A percentile compares a stretch with the other conserved stretches of the same genome.
Evolutionary conservation across 805 yeast genomes (phyloP).

Genomic region (Schizosaccharomyces pombe): DNA sequence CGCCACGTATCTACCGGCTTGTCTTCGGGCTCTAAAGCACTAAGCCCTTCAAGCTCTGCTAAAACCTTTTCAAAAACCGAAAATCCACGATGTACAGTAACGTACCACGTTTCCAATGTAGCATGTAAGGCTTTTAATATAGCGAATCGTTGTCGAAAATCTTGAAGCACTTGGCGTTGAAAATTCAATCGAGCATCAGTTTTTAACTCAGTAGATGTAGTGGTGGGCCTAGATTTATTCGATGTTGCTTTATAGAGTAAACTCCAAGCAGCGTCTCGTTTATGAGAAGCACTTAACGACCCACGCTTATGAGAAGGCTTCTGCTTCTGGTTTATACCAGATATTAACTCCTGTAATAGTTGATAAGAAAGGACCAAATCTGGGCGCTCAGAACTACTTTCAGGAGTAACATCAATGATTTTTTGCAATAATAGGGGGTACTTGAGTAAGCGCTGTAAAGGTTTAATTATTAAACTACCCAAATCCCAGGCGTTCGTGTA

Average conservation of each 20-base stretch:
- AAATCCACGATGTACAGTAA: background rate
- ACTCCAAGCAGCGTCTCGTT: background rate
- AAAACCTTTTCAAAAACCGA: background rate
- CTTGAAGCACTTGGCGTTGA: background rate
- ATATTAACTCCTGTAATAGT: background rate
- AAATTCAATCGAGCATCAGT: background rate
- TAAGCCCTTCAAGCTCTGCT: background rate
- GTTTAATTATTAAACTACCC: conserved; percentile 21
- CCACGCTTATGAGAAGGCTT: conserved; percentile 2
- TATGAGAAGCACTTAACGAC: background rate
- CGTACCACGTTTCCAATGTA: background rate
- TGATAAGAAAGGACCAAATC: background rate
- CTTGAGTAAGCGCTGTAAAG: conserved; percentile 23
- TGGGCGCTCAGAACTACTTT: background rate
- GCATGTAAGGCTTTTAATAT: background rate
- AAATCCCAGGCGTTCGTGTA: conserved; percentile 20
- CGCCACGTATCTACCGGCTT: background rate
- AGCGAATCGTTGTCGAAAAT: background rate
- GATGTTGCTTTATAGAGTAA: background rate
- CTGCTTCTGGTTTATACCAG: background rate
- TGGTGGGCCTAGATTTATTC: background rate
- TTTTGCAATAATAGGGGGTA: conserved; percentile 19
- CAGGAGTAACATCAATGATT: conserved; percentile 13
- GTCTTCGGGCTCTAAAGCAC: background rate
- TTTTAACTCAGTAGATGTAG: background rate